phyloP scores from a whole-genome alignment of 2,329 filamentous ascomycete genomes.

The Lojkania enalia region DNA sequence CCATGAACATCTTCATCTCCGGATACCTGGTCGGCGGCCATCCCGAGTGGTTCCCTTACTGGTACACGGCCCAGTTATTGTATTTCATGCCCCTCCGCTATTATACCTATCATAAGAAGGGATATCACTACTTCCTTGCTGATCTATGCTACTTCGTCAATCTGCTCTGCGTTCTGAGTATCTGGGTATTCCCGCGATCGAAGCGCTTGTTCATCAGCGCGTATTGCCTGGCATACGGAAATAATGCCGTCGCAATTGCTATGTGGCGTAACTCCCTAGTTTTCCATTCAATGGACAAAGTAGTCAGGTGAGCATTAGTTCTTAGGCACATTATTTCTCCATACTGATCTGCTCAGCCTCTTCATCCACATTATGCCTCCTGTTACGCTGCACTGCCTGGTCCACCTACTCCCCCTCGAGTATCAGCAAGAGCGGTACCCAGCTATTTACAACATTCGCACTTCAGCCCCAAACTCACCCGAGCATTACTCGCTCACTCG shows the following conservation, averaged over 20 bases:
- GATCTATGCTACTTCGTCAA: conserved; percentile 99
- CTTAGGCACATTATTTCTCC: background rate
- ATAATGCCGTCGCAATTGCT: conserved; percentile 95
- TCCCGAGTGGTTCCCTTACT: conserved; percentile 85
- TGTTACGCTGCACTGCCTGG: conserved; percentile 86
- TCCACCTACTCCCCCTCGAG: conserved; percentile 74
- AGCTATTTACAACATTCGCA: conserved; percentile 80
- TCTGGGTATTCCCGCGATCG: conserved; percentile 89
- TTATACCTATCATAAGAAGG: conserved; percentile 86
- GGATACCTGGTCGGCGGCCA: conserved; percentile 88
- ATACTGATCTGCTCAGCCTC: conserved; percentile 56
- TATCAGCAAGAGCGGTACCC: conserved; percentile 74
- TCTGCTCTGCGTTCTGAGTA: conserved; percentile 74
- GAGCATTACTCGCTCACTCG: conserved; percentile 77
- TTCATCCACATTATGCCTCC: conserved; percentile 99
- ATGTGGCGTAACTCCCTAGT: conserved; percentile 99
- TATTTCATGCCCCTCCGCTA: conserved; percentile 98
- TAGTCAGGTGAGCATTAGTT: conserved; percentile 66
- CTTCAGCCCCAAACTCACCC: conserved; percentile 67
- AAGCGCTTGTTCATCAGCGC: conserved; percentile 90
- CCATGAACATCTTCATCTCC: conserved; percentile 96
- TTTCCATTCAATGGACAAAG: conserved; percentile 98
- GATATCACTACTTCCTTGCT: conserved; percentile 88
- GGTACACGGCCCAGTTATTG: conserved; percentile 84
- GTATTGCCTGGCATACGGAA: conserved; percentile 91